These are phyloP conservation scores for Aegilops speltoides DNA, from an alignment of 176 grass and related monocot species.

Conservation along the genomic window DNA sequence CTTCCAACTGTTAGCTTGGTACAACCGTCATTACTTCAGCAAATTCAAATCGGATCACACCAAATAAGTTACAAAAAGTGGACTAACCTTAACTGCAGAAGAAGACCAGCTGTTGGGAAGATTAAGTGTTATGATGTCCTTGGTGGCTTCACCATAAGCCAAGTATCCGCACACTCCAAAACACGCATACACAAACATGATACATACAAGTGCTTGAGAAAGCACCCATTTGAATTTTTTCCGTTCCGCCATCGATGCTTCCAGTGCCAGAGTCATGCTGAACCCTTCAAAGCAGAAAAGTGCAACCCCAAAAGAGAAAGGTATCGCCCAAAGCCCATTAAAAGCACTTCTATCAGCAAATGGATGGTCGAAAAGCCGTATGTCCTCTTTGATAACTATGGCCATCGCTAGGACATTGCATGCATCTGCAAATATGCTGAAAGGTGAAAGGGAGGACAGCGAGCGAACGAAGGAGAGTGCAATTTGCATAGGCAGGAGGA, in stretches of 20 bases:
- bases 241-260: constrained; percentile 78
- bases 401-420: constrained; percentile 88
- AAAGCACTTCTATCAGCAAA: constrained; percentile 69
- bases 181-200: constrained; percentile 56
- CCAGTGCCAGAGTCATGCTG: constrained; percentile 83
- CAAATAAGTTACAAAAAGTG: constrained; percentile 4
- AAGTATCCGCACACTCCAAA: constrained; percentile 91
- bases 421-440: constrained; percentile 82
- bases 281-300: constrained; percentile 96
- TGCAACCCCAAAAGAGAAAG: constrained; percentile 67
- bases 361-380: constrained; percentile 59
- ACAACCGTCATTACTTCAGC: too few relatives aligned
- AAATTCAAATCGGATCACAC: neutral
- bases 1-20: constrained; percentile 21
- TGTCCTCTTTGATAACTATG: constrained; percentile 81
- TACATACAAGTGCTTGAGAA: constrained; percentile 65
- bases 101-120: constrained; percentile 76
- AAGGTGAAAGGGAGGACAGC: constrained; percentile 68
- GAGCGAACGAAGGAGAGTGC: constrained; percentile 76
- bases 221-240: constrained; percentile 74
- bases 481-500: constrained; percentile 69
- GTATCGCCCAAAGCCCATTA: constrained; percentile 67
- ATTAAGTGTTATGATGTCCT: constrained; percentile 93
- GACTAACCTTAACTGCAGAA: constrained; percentile 77
- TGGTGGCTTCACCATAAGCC: constrained; percentile 82